phyloP scores from a whole-genome alignment of 345 rosid species.

The Camelina laxa region DNA sequence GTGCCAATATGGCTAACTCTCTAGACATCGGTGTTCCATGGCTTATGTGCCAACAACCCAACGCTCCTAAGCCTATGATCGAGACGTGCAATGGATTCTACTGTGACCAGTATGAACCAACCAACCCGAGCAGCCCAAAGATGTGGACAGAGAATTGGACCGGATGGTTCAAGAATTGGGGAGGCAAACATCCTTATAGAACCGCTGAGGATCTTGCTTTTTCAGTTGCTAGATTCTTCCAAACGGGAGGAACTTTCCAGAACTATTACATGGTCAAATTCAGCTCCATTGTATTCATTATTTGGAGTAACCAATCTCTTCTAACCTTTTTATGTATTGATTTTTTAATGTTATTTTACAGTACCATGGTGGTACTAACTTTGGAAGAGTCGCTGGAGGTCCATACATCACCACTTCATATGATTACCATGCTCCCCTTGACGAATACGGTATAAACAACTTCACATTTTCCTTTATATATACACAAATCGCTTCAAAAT shows the following conservation, averaged over 20 bases:
- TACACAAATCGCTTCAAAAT: background rate
- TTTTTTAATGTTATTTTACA: conserved; percentile 16
- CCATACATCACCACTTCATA: conserved; percentile 69
- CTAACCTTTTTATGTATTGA: background rate
- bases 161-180: conserved; percentile 73
- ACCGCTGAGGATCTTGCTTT: conserved; percentile 68
- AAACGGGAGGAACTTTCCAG: conserved; percentile 61
- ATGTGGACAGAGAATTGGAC: conserved; percentile 82
- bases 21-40: conserved; percentile 75
- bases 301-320: background rate
- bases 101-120: conserved; percentile 53
- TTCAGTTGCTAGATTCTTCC: conserved; percentile 62
- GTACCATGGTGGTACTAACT: conserved; percentile 81
- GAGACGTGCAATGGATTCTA: conserved; percentile 65
- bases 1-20: conserved; percentile 68
- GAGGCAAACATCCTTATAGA: conserved; percentile 58
- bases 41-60: conserved; percentile 76
- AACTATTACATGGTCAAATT: conserved; percentile 68
- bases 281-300: background rate
- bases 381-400: conserved; percentile 66
- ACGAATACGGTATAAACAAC: conserved; percentile 56
- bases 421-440: conserved; percentile 67
- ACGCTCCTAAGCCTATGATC: conserved; percentile 67
- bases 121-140: conserved; percentile 50
- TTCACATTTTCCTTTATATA: background rate